phyloP scores from a whole-genome alignment of 345 rosid species.

The Geranium rotundifolium region DNA sequence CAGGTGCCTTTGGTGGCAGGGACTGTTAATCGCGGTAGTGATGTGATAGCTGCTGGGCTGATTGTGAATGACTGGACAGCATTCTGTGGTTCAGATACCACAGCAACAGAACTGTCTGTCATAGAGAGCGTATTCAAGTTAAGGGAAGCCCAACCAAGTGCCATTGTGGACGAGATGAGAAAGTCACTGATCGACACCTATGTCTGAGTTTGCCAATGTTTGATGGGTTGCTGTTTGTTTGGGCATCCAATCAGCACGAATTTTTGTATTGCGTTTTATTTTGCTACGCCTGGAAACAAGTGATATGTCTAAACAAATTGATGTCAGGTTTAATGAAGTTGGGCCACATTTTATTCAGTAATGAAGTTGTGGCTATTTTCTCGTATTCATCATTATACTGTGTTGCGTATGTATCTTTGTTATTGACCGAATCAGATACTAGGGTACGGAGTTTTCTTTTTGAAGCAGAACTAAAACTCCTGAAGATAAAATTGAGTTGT shows the following conservation, averaged over 20 bases:
- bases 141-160: constrained; percentile 81
- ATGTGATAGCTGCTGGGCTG: constrained; percentile 80
- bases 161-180: constrained; percentile 83
- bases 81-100: constrained; percentile 89
- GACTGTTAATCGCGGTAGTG: constrained; percentile 79
- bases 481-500: too few relatives aligned
- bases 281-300: neutral
- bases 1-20: constrained; percentile 73
- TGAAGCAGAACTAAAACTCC: too few relatives aligned
- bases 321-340: neutral
- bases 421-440: too few relatives aligned
- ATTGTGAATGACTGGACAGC: constrained; percentile 83
- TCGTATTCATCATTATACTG: too few relatives aligned
- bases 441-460: too few relatives aligned
- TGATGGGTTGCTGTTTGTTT: neutral
- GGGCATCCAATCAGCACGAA: neutral
- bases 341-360: neutral
- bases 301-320: neutral
- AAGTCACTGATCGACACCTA: constrained; percentile 72
- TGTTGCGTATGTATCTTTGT: too few relatives aligned
- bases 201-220: constrained; percentile 18
- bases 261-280: neutral
- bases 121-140: constrained; percentile 83
- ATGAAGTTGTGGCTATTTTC: too few relatives aligned
- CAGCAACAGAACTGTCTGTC: constrained; percentile 82